A percentile compares a stretch with the other conserved stretches of the same genome.
Conservation (phyloP, 1,139 yeast species). For the Hansenula anomala region DNA sequence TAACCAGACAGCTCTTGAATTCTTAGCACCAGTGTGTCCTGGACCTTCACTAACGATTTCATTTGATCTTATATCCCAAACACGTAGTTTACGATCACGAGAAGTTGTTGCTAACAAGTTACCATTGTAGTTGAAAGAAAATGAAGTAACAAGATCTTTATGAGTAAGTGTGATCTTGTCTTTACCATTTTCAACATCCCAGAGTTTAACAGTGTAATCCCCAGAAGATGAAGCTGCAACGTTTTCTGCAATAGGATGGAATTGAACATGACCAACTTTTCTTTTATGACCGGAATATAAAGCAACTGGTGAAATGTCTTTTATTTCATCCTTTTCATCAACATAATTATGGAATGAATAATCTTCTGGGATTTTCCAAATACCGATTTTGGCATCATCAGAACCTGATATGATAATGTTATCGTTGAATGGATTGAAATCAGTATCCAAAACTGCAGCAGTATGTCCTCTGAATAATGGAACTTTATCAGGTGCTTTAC, state of each 20-base stretch:
- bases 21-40: constrained; percentile 91
- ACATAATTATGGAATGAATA: constrained; percentile 62
- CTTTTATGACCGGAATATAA: constrained; percentile 80
- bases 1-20: constrained; percentile 83
- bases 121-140: constrained; percentile 88
- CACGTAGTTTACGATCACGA: constrained; percentile 85
- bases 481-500: constrained; percentile 92
- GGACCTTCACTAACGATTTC: constrained; percentile 76
- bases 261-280: constrained; percentile 90
- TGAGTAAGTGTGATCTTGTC: constrained; percentile 73
- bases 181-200: constrained; percentile 81
- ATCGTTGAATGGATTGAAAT: constrained; percentile 82
- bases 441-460: constrained; percentile 92
- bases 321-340: constrained; percentile 58
- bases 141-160: constrained; percentile 84
- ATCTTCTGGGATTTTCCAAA: constrained; percentile 84
- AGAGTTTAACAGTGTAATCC: constrained; percentile 85
- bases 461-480: constrained; percentile 95
- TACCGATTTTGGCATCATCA: constrained; percentile 83
- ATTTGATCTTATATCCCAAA: constrained; percentile 85
- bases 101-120: constrained; percentile 81
- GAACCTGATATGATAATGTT: constrained; percentile 77
- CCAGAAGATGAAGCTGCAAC: constrained; percentile 86
- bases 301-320: constrained; percentile 67
- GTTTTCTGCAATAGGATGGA: constrained; percentile 84